Base-by-base conservation (phyloP, 2,329 filamentous ascomycete genomes). In the Monascus ruber region DNA sequence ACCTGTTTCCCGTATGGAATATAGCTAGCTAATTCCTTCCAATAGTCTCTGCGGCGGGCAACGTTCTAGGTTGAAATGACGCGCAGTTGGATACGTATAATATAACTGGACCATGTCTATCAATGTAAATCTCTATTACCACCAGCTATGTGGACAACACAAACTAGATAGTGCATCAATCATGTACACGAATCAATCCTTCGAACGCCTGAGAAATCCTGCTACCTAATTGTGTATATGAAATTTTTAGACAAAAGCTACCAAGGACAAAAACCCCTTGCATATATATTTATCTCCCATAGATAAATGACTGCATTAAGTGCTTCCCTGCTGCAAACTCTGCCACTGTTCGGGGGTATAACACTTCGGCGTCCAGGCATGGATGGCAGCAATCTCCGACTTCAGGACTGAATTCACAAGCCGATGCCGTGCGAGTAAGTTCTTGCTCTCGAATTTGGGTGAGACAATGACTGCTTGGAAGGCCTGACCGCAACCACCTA, bases 281-380 rank as follows among this genome's bases (percentile, higher is more conserved):
- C 17, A 17, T 17, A 2, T 17, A 2, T 17, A 17, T 17, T 17
- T 17, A 17, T 17, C 17, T 17, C 17, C 17, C 17, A 17, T 17
- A 17, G 17, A 17, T 17, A 17, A 17, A 17, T 17, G 3, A 17
- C 17, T 17, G 9, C 29, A 37, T 28, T 40, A 51, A 37, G 41
- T 33, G 41, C 46, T 47, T 47, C 51, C 57, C 49, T 64, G 57
- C 47, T 74, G 72, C 63, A 82, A 75, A 62, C 76, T 79, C 66
- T 85, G 77, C 79, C 83, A 94, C 68, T 95, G 85, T 54, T 87
- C 85, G 0, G 85, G 85, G 6, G 88, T 95, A 68, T 87, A 83
- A 62, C 88, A 94, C 66, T 87, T 93, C 26, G 87, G 85, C 40
- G 85, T 93, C 88, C 88, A 95, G 31, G 88, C 88, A 68, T 95